These are phyloP conservation scores for Copromyces sp. DNA, from an alignment of 495 filamentous ascomycete species.

Conservation along the genomic window DNA sequence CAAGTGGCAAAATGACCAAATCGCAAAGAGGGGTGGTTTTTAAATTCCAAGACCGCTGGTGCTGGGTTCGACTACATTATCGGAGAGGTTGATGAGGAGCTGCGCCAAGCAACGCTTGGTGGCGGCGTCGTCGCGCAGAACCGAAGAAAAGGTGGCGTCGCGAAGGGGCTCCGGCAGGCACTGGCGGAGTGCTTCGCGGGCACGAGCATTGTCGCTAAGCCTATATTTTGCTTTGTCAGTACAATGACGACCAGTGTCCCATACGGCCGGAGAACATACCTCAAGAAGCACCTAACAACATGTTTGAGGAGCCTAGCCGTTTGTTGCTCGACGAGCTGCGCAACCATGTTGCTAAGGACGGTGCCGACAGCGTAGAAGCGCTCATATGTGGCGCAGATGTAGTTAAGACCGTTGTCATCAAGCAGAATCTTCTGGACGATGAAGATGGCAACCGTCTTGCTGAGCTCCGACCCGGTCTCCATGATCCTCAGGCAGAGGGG, in stretches of 20 bases:
- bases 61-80: slow-evolving; percentile 65
- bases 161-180: slow-evolving; percentile 95
- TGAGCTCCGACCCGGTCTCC: slow-evolving; percentile 97
- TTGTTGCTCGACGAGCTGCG: slow-evolving; percentile 92
- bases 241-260: slow-evolving; percentile 2
- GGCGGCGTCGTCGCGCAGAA: slow-evolving; percentile 92
- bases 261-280: slow-evolving; percentile 42
- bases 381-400: slow-evolving; percentile 98
- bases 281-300: slow-evolving; percentile 92
- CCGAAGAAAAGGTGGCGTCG: slow-evolving; percentile 92
- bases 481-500: slow-evolving; percentile 96
- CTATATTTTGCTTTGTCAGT: slow-evolving; percentile 33
- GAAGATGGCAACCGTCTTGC: slow-evolving; percentile 98
- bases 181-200: slow-evolving; percentile 88
- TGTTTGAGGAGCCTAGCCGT: slow-evolving; percentile 95
- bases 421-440: slow-evolving; percentile 99
- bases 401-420: slow-evolving; percentile 93
- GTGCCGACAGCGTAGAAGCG: slow-evolving; percentile 98
- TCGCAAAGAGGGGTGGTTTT: not conserved
- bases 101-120: slow-evolving; percentile 97
- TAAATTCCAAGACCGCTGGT: slow-evolving; percentile 25
- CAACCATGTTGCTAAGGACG: slow-evolving; percentile 97
- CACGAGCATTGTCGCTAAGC: slow-evolving; percentile 90
- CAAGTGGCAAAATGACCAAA: not conserved
- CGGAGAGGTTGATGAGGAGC: slow-evolving; percentile 91